Percentiles rank a stretch among this genome's conserved stretches.
Conservation (phyloP, 345 rosid genomes). For the Corchorus olitorius region DNA sequence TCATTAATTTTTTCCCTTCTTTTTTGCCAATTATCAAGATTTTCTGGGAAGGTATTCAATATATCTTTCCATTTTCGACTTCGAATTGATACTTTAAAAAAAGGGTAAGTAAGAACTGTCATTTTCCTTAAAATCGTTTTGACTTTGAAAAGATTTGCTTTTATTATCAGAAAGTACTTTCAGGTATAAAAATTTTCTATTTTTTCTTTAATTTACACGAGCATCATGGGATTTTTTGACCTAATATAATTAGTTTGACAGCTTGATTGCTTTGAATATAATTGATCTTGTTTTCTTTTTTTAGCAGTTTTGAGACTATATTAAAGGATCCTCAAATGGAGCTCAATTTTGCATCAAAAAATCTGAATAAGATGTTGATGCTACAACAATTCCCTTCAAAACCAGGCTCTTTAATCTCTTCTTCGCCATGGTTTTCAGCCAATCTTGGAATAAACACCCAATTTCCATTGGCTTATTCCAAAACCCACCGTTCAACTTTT, state of each 20-base stretch:
- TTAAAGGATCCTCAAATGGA: constrained; percentile 23
- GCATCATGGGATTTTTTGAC: constrained; percentile 14
- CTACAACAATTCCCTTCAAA: constrained; percentile 18
- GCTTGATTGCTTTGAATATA: neutral
- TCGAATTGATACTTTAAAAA: neutral
- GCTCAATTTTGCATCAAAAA: constrained; percentile 27
- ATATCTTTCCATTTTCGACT: neutral
- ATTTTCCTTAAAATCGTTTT: neutral
- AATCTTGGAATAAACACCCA: constrained; percentile 10
- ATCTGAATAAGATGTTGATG: constrained; percentile 25
- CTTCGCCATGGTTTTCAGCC: constrained; percentile 6
- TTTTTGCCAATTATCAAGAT: neutral
- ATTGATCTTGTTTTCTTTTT: neutral
- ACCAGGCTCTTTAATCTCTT: neutral
- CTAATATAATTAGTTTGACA: neutral
- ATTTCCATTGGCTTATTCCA: neutral
- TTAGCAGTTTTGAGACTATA: constrained; percentile 3
- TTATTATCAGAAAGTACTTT: constrained; percentile 10
- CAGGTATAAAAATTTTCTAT: constrained; percentile 10
- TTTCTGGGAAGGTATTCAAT: neutral
- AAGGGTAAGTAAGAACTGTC: neutral
- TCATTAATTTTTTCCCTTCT: too few relatives aligned
- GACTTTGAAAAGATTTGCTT: constrained; percentile 14
- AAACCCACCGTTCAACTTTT: constrained; percentile 18
- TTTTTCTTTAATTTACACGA: constrained; percentile 13